These are phyloP conservation scores for Paramecium octaurelia DNA, from an alignment of 73 alveolate species.

Conservation along the genomic window DNA sequence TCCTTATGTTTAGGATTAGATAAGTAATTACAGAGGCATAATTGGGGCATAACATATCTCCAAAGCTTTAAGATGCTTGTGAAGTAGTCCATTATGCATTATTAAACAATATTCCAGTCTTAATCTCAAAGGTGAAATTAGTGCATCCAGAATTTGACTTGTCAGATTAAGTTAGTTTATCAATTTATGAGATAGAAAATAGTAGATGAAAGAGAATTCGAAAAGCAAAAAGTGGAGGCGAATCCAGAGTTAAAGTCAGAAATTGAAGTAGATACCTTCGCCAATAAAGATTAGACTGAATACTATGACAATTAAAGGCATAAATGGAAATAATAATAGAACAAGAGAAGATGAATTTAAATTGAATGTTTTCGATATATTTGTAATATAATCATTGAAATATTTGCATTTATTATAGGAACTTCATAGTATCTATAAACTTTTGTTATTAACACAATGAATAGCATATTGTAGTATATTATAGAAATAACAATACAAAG, in stretches of 20 bases:
- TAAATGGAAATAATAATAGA: neutral
- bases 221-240: neutral
- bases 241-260: neutral
- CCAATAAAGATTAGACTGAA: neutral
- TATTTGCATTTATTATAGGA: no score
- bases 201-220: neutral
- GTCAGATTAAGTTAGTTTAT: neutral
- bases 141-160: conserved; percentile 5
- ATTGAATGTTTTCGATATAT: neutral
- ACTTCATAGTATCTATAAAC: no score
- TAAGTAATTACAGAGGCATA: neutral
- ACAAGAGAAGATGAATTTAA: neutral
- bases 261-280: neutral
- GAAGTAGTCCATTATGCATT: conserved; percentile 11
- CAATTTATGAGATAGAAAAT: neutral
- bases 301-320: neutral
- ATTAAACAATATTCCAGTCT: neutral
- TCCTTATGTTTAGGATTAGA: neutral
- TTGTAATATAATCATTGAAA: neutral
- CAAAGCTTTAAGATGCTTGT: neutral
- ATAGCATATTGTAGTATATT: no score
- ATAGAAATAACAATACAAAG: no score
- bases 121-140: neutral
- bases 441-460: no score
- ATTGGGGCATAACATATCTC: conserved; percentile 5